These are phyloP conservation scores for Candolleomyces efflorescens DNA, from an alignment of 768 basidiomycete species.

Conservation along the genomic window DNA sequence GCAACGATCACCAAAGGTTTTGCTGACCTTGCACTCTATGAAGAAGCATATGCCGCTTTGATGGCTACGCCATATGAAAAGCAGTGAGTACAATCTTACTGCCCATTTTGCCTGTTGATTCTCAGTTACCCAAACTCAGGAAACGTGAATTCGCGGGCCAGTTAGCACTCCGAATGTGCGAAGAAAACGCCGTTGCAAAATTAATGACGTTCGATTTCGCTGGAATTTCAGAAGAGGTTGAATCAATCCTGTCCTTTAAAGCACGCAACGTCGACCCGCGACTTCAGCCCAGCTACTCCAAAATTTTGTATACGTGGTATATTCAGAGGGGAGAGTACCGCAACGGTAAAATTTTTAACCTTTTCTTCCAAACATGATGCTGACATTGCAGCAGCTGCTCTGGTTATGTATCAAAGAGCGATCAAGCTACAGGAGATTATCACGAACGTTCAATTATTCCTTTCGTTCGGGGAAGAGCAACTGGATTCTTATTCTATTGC, in stretches of 20 bases:
- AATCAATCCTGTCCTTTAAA: constrained; percentile 85
- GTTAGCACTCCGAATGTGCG: constrained; percentile 90
- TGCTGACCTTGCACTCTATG: constrained; percentile 69
- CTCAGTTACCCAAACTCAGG: constrained; percentile 34
- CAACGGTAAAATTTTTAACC: constrained; percentile 54
- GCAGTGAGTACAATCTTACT: constrained; percentile 52
- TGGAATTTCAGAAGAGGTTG: constrained; percentile 82
- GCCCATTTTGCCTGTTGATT: constrained; percentile 6
- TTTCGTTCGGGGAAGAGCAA: constrained; percentile 58
- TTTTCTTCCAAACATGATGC: constrained; percentile 4
- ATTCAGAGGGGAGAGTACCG: constrained; percentile 84
- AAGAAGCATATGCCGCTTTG: constrained; percentile 83
- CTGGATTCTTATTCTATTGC: constrained; percentile 80
- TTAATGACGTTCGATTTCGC: constrained; percentile 83
- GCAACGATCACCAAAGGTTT: constrained; percentile 71
- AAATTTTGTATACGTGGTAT: constrained; percentile 94
- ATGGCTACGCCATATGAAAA: constrained; percentile 70
- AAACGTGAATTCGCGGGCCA: constrained; percentile 79
- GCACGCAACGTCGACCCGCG: constrained; percentile 91
- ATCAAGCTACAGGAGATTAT: constrained; percentile 66
- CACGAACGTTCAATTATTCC: constrained; percentile 32
- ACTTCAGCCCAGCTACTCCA: constrained; percentile 78
- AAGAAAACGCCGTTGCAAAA: constrained; percentile 73
- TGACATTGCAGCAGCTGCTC: constrained; percentile 58
- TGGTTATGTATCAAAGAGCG: constrained; percentile 91